Evolutionary conservation across 345 rosid genomes (phyloP).

Genomic region (Gossypium herbaceum): DNA sequence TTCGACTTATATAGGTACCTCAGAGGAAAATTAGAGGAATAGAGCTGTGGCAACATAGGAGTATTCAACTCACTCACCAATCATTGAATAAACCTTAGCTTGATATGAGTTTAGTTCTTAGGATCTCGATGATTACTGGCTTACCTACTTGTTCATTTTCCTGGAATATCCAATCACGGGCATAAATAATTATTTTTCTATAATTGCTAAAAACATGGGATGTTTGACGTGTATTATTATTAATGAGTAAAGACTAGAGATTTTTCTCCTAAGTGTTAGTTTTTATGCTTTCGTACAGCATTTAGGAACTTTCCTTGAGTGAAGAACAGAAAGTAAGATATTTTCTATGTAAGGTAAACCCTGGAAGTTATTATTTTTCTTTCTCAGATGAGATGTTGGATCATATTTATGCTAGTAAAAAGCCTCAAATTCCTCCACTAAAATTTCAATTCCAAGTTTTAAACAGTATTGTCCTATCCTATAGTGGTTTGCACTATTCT

Average conservation of each 20-base stretch:
- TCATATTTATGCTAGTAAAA: background rate
- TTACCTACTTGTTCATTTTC: background rate
- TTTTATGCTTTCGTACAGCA: background rate
- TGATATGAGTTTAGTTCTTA: background rate
- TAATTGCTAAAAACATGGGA: background rate
- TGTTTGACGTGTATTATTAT: background rate
- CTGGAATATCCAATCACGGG: background rate
- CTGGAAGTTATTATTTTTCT: background rate
- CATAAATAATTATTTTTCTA: background rate
- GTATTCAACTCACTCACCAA: background rate
- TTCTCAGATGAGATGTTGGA: background rate
- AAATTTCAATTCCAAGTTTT: background rate
- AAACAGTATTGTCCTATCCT: background rate
- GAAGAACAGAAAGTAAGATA: background rate
- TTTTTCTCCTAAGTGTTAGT: background rate
- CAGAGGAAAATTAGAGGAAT: background rate
- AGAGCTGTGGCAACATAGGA: background rate
- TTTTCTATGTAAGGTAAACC: background rate
- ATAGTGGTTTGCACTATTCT: background rate
- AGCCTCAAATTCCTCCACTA: background rate
- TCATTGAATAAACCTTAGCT: background rate
- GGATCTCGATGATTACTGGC: background rate
- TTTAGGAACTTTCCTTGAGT: background rate
- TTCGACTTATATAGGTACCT: background rate
- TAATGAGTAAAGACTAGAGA: background rate